Percentiles rank a stretch among this genome's conserved stretches.
phyloP scores from a whole-genome alignment of 441 rosid genomes.

The Erodium texanum region DNA sequence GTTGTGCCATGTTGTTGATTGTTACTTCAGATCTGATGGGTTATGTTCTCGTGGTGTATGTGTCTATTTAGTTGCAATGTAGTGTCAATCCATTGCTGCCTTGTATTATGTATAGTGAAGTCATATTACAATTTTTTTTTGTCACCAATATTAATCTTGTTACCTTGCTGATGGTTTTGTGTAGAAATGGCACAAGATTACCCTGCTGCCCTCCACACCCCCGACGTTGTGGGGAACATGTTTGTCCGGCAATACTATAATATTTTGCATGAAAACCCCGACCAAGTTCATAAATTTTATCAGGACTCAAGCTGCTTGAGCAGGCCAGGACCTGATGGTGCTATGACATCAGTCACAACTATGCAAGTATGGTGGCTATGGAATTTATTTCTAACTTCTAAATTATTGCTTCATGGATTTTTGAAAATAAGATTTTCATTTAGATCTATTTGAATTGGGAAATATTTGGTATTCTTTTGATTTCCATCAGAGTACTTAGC shows the following conservation, averaged over 20 bases:
- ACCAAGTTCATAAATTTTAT: constrained; percentile 38
- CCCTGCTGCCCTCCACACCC: constrained; percentile 21
- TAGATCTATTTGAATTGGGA: background rate
- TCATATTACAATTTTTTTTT: too few species aligned
- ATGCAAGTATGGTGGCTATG: constrained; percentile 25
- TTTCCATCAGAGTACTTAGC: background rate
- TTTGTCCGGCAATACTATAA: constrained; percentile 45
- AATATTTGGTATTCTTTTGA: background rate
- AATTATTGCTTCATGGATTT: background rate
- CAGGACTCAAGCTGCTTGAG: constrained; percentile 38
- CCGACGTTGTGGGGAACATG: constrained; percentile 38
- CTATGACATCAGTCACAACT: constrained; percentile 39
- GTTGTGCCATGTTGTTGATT: too few species aligned
- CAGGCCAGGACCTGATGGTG: constrained; percentile 37
- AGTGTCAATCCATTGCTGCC: background rate
- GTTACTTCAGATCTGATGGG: too few species aligned
- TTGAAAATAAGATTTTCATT: too few species aligned
- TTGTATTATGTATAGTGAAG: background rate
- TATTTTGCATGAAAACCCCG: constrained; percentile 29
- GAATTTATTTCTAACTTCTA: background rate
- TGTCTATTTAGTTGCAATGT: too few species aligned
- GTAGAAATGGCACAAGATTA: constrained; percentile 35
- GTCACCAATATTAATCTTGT: background rate
- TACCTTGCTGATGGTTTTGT: background rate
- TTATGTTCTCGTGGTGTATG: too few species aligned